Evolutionary conservation across 2,329 filamentous ascomycete species (phyloP), one percentile per base, ranked within the genome.

Genomic region (Aspergillus persii): DNA sequence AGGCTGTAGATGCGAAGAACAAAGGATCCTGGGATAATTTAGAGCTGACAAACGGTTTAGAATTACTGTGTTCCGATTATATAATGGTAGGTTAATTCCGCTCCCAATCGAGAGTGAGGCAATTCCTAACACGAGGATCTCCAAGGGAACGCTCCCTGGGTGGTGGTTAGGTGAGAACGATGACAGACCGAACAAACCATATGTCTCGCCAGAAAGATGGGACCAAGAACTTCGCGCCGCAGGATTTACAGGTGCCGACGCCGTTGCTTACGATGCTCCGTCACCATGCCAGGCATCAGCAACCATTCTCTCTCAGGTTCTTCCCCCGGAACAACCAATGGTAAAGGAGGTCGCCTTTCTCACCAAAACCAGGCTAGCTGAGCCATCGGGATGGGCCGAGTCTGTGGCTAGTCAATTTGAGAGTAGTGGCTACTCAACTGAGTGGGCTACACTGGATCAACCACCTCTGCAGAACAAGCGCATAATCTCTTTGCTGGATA

Each of bases 81-180:
- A 47, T 47, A 6, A 18, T 47, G 8, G 44, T 47, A 47, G 8
- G 44, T 2, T 26, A 8, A 26, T 47, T 8, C 44, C 23, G 8
- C 8, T 18, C n/a, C 44, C 2, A 18, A 9, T 41, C 2, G n/a
- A 8, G 2, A 47, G 6, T 8, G n/a, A 33, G 31, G 31, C 2
- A 9, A 33, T 1, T 11, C 8, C 11, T 33, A 33, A 33, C 31
- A 33, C 2, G 31, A 11, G 31, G 8, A 33, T 33, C 9, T 47
- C 44, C 3, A 8, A 47, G 44, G 74, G 76, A 3, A 63, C 65
- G 1, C 61, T 79, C 0, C 67, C 74, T 1, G 76, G 76, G 0
- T 79, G 75, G 77, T 79, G 75, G 76, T 58, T 67, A 4, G 71
- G 71, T 8, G 59, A 59, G 3, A 33, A 33, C 27, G 66, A 67